These are phyloP conservation scores for Nigrospora oryzae DNA, from an alignment of 2,329 filamentous ascomycete species.

Conservation along the genomic window DNA sequence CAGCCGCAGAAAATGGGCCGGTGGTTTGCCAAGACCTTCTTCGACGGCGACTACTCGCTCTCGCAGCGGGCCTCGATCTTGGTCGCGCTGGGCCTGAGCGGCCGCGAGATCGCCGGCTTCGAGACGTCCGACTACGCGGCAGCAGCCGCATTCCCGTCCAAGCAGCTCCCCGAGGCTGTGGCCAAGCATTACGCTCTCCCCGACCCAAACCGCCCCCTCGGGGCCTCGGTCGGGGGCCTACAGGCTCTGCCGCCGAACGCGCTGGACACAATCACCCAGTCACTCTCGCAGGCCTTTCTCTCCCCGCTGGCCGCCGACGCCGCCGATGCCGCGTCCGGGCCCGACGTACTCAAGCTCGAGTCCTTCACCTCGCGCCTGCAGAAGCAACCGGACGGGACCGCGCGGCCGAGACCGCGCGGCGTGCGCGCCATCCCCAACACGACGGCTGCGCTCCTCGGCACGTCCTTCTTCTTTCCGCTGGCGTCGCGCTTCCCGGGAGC, in stretches of 20 bases:
- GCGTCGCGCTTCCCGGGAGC: constrained; percentile 71
- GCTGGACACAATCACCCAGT: constrained; percentile 59
- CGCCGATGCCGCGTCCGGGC: constrained; percentile 71
- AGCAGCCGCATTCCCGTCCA: constrained; percentile 64
- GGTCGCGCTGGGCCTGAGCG: constrained; percentile 71
- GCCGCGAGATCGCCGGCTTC: constrained; percentile 76
- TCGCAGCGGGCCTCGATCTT: constrained; percentile 76
- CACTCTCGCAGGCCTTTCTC: constrained; percentile 65
- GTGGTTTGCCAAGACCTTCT: constrained; percentile 79
- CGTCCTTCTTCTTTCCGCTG: constrained; percentile 80
- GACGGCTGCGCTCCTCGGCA: constrained; percentile 66
- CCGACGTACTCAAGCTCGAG: constrained; percentile 77
- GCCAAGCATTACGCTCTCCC: constrained; percentile 58
- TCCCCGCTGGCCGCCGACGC: constrained; percentile 74
- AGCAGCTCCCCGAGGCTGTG: constrained; percentile 64
- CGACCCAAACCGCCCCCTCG: background rate
- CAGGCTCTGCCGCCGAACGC: constrained; percentile 47
- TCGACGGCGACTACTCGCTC: constrained; percentile 85
- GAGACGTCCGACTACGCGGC: constrained; percentile 46
- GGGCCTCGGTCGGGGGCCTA: constrained; percentile 16
- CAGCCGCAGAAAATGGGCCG: constrained; percentile 70
- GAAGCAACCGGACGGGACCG: constrained; percentile 32
- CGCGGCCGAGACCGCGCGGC: constrained; percentile 24
- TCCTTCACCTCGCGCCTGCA: constrained; percentile 77
- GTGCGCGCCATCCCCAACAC: constrained; percentile 62